A percentile compares a stretch with the other conserved stretches of the same genome.
Conservation (phyloP, 371 early-diverging fungal species). For the Mortierella sp. region DNA sequence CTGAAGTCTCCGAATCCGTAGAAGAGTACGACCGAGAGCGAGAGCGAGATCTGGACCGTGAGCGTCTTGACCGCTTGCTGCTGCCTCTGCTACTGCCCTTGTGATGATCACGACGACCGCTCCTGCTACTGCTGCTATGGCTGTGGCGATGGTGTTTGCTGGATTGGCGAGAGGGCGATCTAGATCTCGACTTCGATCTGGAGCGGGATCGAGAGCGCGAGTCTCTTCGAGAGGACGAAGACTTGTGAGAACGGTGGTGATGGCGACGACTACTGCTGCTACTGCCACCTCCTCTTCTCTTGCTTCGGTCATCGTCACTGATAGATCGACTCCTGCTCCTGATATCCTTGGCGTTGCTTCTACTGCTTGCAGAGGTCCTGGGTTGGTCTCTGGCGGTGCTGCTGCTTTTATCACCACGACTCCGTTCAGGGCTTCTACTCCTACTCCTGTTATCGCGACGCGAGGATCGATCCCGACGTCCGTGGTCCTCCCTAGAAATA, state of each 20-base stretch:
- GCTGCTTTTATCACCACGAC: neutral
- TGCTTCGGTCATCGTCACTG: neutral
- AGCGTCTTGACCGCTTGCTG: slow-evolving; percentile 41
- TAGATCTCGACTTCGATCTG: slow-evolving; percentile 27
- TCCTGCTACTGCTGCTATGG: slow-evolving; percentile 24
- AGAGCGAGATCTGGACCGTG: slow-evolving; percentile 30
- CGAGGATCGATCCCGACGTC: neutral
- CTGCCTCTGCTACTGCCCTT: slow-evolving; percentile 11
- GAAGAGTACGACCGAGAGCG: slow-evolving; percentile 30
- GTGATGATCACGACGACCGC: slow-evolving; percentile 18
- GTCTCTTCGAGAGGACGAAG: slow-evolving; percentile 21
- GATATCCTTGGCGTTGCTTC: neutral
- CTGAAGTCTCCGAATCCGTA: slow-evolving; percentile 42
- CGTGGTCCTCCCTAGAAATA: neutral
- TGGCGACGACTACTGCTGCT: slow-evolving; percentile 17
- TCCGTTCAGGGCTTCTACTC: neutral
- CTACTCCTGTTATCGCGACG: neutral
- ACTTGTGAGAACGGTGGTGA: slow-evolving; percentile 21
- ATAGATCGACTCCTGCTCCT: slow-evolving; percentile 19
- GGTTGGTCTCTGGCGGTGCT: neutral
- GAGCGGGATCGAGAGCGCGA: slow-evolving; percentile 39
- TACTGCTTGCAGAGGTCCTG: neutral
- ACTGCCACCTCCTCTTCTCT: neutral
- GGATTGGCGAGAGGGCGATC: slow-evolving; percentile 36
- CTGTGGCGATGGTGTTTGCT: slow-evolving; percentile 17